Base-by-base conservation (phyloP, 2,329 filamentous ascomycete species). In the Trichoderma afroharzianum region DNA sequence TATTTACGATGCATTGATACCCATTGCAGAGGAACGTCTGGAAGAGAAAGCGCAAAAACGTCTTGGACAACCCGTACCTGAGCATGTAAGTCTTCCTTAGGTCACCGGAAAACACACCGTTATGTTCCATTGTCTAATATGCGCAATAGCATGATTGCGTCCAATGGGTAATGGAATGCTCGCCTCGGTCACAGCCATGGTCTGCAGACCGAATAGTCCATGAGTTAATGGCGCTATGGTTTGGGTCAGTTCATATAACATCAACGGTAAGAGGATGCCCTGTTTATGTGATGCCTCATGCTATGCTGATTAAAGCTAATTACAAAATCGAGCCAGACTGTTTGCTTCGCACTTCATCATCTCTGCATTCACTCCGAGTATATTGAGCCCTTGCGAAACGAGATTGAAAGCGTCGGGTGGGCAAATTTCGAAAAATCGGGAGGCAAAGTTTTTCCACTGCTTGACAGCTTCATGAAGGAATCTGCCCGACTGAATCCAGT, bases 401-500 rank as follows among this genome's bases (percentile, higher is more conserved):
- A 67, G 24, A 67, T 57, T 15, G 63, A 67, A 24, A 67, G 32
- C 14, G 43, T 6, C 9, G 63, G 63, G 6, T 67, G 63, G 63
- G 24, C 9, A 5, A 32, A 57, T 8, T 67, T 67, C 50, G 63
- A 67, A 9, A n/a, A 67, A 57, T 57, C 63, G 9, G 63, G 63
- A 28, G 63, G 63, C 18, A 57, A 57, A n/a, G 21, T 30, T 21
- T 67, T 67, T 18, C 50, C 63, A 6, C 32, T 67, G 1, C 63
- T 67, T 9, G 63, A 67, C 21, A 67, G 63, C 50, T 67, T 67
- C 32, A 67, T 67, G 63, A 67, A 67, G 24, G 63, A 67, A 43
- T 67, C 63, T 28, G 63, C 63, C 63, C 47, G 63, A 18, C 6
- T 57, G 30, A 67, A 57, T 43, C 63, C 63, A 4, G 50, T 67